Evolutionary conservation across 2,329 filamentous ascomycete species (phyloP), one percentile per base, ranked within the genome.

Genomic region (Ceratocystis diversiconidia): DNA sequence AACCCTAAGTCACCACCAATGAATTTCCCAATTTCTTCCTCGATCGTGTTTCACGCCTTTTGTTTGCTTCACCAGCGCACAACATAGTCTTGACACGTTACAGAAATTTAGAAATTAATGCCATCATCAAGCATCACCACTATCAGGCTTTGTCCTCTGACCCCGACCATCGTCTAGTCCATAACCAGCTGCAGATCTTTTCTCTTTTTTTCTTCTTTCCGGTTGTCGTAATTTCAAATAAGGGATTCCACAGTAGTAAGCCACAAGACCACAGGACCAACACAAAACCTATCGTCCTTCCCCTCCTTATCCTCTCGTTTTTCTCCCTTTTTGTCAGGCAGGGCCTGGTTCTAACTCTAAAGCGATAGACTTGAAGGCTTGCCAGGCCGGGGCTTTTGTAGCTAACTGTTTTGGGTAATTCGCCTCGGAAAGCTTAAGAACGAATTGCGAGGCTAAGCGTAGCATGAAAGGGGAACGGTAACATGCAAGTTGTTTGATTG

Each of bases 201-300:
- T 59, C 55, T 36, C 12, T n/a, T 36, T 59, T 59, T 59, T 19
- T 10, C 55, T 36, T 36, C 55, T 59, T 59, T 32, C 55, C 3
- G 55, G 32, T 59, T 59, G 55, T 59, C 5, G 55, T 30, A 59
- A 59, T 59, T 59, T 59, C 52, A 57, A 57, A 59, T 25, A 52
- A 52, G 28, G 28, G 55, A 59, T 32, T 17, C 5, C 55, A n/a
- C 55, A 32, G 28, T 15, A 59, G 55, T 17, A 59, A 36, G 10
- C 28, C 8, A 36, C 8, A 22, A 52, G 25, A 25, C 48, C 48
- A 52, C 48, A 48, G 28, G 48, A 41, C 36, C 36, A 41, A 15
- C 36, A 41, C 36, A 41, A 41, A 41, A 41, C 48, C 28, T 52
- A 22, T 52, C 22, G 48, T 25, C 48, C 7, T 25, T 25, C 48